Percentiles rank a stretch among this genome's conserved stretches.
These are phyloP conservation scores for Chalciporus pseudorubinellus DNA, from an alignment of 768 basidiomycete genomes.

Conservation along the genomic window DNA sequence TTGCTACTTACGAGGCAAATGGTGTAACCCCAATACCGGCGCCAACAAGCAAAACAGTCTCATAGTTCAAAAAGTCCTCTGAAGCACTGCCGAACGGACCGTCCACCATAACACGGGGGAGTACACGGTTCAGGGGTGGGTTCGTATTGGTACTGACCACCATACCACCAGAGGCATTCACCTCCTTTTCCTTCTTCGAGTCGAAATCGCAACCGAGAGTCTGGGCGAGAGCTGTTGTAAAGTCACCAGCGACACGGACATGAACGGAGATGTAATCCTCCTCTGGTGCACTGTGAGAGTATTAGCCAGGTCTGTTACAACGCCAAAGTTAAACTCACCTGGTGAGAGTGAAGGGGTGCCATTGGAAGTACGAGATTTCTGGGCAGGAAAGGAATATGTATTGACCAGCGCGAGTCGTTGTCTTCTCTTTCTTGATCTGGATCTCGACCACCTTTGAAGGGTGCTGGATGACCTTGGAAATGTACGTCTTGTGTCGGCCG, in stretches of 20 bases:
- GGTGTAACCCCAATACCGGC: conserved; percentile 97
- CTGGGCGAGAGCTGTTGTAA: conserved; percentile 78
- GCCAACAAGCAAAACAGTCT: conserved; percentile 85
- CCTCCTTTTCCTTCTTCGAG: conserved; percentile 46
- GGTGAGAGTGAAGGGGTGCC: conserved; percentile 96
- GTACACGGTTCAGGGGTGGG: conserved; percentile 63
- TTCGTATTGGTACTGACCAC: conserved; percentile 57
- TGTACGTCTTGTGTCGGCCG: conserved; percentile 86
- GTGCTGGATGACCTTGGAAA: conserved; percentile 94
- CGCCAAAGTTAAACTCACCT: conserved; percentile 38
- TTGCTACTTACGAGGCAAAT: conserved; percentile 77
- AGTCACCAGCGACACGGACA: conserved; percentile 90
- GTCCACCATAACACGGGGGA: conserved; percentile 94
- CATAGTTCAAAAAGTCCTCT: conserved; percentile 89
- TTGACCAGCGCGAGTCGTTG: conserved; percentile 77
- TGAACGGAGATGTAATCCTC: conserved; percentile 95
- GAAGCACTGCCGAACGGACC: conserved; percentile 92
- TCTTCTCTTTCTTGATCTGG: conserved; percentile 97
- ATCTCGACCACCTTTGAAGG: conserved; percentile 93
- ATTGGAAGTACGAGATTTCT: conserved; percentile 91
- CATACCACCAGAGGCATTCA: conserved; percentile 48
- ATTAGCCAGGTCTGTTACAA: not conserved
- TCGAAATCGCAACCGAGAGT: conserved; percentile 84
- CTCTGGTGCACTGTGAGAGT: conserved; percentile 70
- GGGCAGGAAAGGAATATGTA: conserved; percentile 93